Evolutionary conservation across 1,284 basidiomycete species (phyloP).

Genomic region (Irpex sp.): DNA sequence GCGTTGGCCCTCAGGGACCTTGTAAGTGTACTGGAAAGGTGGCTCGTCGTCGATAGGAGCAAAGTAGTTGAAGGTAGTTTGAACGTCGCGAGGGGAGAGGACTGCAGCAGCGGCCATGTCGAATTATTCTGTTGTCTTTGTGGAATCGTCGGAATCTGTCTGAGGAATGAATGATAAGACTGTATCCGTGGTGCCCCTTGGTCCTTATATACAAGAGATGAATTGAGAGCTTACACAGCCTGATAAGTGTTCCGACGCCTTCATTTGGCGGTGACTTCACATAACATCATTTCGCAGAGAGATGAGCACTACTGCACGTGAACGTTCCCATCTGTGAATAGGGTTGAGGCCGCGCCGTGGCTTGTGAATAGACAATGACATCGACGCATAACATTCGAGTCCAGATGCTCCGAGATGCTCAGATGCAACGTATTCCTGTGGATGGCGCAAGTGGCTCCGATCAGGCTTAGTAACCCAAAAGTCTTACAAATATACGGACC

Average conservation of each 20-base stretch:
- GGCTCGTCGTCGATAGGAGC: constrained; percentile 20
- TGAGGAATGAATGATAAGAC: background rate
- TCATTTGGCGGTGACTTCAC: background rate
- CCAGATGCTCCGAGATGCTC: background rate
- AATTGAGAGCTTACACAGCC: background rate
- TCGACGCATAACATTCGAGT: background rate
- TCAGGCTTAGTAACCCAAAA: background rate
- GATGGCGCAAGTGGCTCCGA: background rate
- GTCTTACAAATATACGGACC: background rate
- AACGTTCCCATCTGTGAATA: background rate
- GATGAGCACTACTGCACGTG: background rate
- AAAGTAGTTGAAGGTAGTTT: constrained; percentile 30
- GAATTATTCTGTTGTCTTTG: background rate
- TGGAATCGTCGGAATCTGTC: background rate
- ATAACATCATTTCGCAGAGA: background rate
- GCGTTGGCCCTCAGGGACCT: constrained; percentile 18
- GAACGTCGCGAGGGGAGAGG: constrained; percentile 27
- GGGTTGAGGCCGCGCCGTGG: background rate
- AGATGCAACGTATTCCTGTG: background rate
- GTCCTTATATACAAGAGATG: background rate
- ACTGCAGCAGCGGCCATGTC: constrained; percentile 26
- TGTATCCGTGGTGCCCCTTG: background rate
- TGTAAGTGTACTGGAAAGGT: constrained; percentile 25
- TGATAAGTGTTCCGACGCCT: background rate
- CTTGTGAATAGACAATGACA: background rate